Base-by-base conservation (phyloP, 1,284 basidiomycete genomes). In the Leccinum subrobustum region DNA sequence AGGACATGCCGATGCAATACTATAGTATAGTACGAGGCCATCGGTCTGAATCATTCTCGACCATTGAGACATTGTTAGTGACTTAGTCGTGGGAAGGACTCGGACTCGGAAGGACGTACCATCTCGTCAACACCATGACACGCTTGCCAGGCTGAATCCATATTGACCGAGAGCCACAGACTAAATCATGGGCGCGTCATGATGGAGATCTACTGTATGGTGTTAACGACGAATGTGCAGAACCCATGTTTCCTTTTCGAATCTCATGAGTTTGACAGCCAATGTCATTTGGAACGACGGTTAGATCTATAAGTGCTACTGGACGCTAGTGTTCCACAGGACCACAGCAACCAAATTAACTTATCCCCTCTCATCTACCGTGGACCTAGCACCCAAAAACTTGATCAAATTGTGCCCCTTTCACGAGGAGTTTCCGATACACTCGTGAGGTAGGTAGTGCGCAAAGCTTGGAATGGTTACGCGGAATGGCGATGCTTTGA, bases 391-490 rank as follows among this genome's bases (percentile, higher is more conserved):
- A 14, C 23, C 4, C 2, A 63, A 52, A 29, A 63, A 51, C 0
- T 16, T 67, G 18, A 16, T 65, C 53, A 53, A 2, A 58, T 65
- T 5, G 56, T 60, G 4, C 56, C 25, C 1, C 31, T 33, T 12
- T 33, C 29, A 31, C 29, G 29, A 31, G 29, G 29, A 11, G 29
- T 4, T 31, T 31, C 9, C 9, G 29, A 33, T 33, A 33, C 31
- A 33, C 31, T 33, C 31, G 31, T 33, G 31, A 33, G 31, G 35
- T 37, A 37, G 35, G 35, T 0, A 5, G 56, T 57, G 27, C 18
- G 4, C 18, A 68, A 58, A 52, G 33, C 37, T 57, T 65, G 9
- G 56, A 61, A 27, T 27, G 25, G 25, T 27, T 27, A 42, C 50
- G 1, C 57, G 48, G n/a, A 60, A 60, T 18, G 35, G 6, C 31